Conservation (phyloP, 192 early-diverging fungal species). For the Allomyces macrogynus region DNA sequence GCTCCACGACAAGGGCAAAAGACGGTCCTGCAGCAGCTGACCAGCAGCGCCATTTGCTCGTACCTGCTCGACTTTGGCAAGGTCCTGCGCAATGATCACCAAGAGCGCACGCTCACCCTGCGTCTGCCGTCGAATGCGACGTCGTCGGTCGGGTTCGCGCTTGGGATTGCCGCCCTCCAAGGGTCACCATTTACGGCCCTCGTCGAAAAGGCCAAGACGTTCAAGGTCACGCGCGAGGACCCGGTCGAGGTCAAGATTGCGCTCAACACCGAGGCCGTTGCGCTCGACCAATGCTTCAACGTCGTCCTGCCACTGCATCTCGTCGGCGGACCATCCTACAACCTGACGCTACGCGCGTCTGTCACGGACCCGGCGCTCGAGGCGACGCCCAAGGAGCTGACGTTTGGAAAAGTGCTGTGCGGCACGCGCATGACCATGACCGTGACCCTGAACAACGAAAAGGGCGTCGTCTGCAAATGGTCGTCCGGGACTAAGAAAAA, state of each 20-base stretch:
- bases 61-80: too few species aligned
- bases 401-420: conserved; percentile 32
- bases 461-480: conserved; percentile 30
- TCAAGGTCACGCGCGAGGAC: conserved; percentile 15
- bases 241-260: conserved; percentile 18
- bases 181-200: conserved; percentile 28
- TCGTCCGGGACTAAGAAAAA: background rate
- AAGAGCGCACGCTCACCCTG: too few species aligned
- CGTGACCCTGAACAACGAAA: conserved; percentile 23
- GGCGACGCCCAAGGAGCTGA: conserved; percentile 15
- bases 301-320: conserved; percentile 21
- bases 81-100: too few species aligned
- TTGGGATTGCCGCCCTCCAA: conserved; percentile 15
- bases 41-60: too few species aligned
- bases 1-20: background rate
- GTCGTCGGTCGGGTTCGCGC: background rate
- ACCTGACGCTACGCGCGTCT: conserved; percentile 16
- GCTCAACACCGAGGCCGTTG: conserved; percentile 19
- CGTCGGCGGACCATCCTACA: conserved; percentile 24
- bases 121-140: too few species aligned
- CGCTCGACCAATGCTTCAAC: conserved; percentile 12
- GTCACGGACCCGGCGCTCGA: conserved; percentile 26
- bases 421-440: conserved; percentile 22
- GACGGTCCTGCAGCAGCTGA: too few species aligned
- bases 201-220: conserved; percentile 25